Evolutionary conservation across 225 moss, liverwort and hornwort genomes (phyloP).

Genomic region (Sphagnum contortum): DNA sequence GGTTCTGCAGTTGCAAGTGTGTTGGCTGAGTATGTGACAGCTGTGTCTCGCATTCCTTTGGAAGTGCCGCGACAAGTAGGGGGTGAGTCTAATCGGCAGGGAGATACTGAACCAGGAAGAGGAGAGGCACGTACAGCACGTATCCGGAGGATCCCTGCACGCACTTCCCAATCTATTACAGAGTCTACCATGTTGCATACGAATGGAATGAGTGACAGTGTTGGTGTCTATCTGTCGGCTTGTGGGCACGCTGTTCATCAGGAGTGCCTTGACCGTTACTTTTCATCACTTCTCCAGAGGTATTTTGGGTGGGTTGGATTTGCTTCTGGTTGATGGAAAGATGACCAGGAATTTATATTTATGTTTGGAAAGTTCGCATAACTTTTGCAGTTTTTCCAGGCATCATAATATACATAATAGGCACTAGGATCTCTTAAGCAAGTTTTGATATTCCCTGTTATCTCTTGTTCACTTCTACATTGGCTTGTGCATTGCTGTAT

Average conservation of each 20-base stretch:
- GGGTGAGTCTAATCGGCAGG: slow-evolving; percentile 47
- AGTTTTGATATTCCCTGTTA: too few relatives aligned
- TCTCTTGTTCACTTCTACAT: too few relatives aligned
- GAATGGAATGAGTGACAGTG: slow-evolving; percentile 55
- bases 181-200: slow-evolving; percentile 48
- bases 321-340: not conserved
- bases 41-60: slow-evolving; percentile 35
- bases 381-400: too few relatives aligned
- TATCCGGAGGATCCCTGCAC: slow-evolving; percentile 52
- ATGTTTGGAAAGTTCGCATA: not conserved
- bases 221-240: slow-evolving; percentile 77
- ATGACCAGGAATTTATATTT: not conserved
- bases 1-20: slow-evolving; percentile 62
- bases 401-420: too few relatives aligned
- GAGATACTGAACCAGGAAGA: slow-evolving; percentile 52
- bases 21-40: slow-evolving; percentile 72
- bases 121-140: slow-evolving; percentile 42
- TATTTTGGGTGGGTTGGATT: slow-evolving; percentile 6
- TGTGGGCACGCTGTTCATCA: slow-evolving; percentile 98
- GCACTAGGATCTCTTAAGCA: too few relatives aligned
- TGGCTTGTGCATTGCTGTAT: too few relatives aligned
- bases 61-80: slow-evolving; percentile 46
- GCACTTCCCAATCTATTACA: slow-evolving; percentile 32
- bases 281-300: slow-evolving; percentile 79
- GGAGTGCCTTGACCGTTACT: slow-evolving; percentile 87